Evolutionary conservation across 495 filamentous ascomycete species (phyloP), one percentile per base, ranked within the genome.

Genomic region (Annulohypoxylon maeteangense): DNA sequence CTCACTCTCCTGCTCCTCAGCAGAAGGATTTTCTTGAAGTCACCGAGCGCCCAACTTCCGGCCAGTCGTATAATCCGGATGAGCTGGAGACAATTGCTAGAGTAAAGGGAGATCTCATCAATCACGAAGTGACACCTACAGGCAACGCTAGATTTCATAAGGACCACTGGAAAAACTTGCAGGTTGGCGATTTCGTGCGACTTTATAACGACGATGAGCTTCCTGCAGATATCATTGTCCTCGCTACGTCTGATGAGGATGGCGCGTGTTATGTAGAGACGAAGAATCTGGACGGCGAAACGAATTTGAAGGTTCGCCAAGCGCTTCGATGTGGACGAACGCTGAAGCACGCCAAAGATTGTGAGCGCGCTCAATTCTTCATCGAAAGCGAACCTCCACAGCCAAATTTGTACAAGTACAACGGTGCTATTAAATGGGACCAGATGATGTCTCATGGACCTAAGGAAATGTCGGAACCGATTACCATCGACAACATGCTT

Each of bases 231-330:
- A 85, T 98, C 47, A 90, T 98, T 54, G 92, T 99, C 57, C 83
- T 99, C n/a, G 93, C 95, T 11, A 98, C 96, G 8, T 98, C 95
- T 2, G 95, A 98, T 74, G 87, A 89, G 3, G 96, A 99, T 74
- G 96, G 96, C 38, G 91, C 94, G 34, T 99, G 96, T 78, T 98
- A 98, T 71, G 91, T 98, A 22, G 96, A 99, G 80, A 99, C 96
- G 2, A 99, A 97, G 84, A 97, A 96, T 75, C 81, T 99, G 78
- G 96, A 99, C 75, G 96, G 96, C 18, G 96, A 99, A 79, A 99
- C 96, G 0, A 99, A 99, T 72, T 82, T 99, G 58, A 99, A 99
- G 79, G 93, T 98, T 58, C 91, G 96, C 22, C 92, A 94, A 65
- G 94, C 96, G 18, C 85, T 98, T 27, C 90, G 95, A 67, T 93